Conservation (phyloP, 2,329 filamentous ascomycete genomes). For the Aspergillus quadricinctus region DNA sequence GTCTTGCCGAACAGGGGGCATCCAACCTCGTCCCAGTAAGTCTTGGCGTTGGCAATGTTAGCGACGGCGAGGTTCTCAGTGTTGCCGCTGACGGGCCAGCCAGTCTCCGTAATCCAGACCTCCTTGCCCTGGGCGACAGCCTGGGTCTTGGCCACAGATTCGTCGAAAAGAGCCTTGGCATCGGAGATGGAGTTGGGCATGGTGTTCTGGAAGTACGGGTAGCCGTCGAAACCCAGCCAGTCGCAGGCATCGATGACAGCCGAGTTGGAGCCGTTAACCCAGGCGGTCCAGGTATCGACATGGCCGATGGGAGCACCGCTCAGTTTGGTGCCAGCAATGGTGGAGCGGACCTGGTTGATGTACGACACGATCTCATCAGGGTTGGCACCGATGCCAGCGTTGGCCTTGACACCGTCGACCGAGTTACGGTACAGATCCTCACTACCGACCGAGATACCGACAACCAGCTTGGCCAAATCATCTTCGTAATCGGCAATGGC, state of each 20-base stretch:
- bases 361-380: slow-evolving; percentile 63
- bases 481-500: slow-evolving; percentile 67
- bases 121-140: slow-evolving; percentile 60
- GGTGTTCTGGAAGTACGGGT: slow-evolving; percentile 75
- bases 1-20: slow-evolving; percentile 52
- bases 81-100: slow-evolving; percentile 73
- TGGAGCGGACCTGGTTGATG: slow-evolving; percentile 63
- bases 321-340: slow-evolving; percentile 59
- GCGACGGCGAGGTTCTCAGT: slow-evolving; percentile 60
- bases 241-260: slow-evolving; percentile 66
- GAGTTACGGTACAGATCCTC: slow-evolving; percentile 84
- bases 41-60: slow-evolving; percentile 63
- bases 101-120: slow-evolving; percentile 85
- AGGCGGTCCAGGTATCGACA: slow-evolving; percentile 85
- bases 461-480: slow-evolving; percentile 55
- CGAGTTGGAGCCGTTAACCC: slow-evolving; percentile 67
- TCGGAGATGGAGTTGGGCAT: slow-evolving; percentile 62
- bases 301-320: slow-evolving; percentile 63
- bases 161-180: slow-evolving; percentile 63
- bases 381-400: slow-evolving; percentile 59
- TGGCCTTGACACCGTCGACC: slow-evolving; percentile 60
- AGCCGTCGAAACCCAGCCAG: slow-evolving; percentile 80
- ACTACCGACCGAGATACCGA: slow-evolving; percentile 78
- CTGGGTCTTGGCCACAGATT: slow-evolving; percentile 59
- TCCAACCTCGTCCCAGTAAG: slow-evolving; percentile 75